Percentiles rank a stretch among this genome's conserved stretches.
Conservation (phyloP, 176 grass and related monocot genomes). For the Rhipidocladum racemiflorum region DNA sequence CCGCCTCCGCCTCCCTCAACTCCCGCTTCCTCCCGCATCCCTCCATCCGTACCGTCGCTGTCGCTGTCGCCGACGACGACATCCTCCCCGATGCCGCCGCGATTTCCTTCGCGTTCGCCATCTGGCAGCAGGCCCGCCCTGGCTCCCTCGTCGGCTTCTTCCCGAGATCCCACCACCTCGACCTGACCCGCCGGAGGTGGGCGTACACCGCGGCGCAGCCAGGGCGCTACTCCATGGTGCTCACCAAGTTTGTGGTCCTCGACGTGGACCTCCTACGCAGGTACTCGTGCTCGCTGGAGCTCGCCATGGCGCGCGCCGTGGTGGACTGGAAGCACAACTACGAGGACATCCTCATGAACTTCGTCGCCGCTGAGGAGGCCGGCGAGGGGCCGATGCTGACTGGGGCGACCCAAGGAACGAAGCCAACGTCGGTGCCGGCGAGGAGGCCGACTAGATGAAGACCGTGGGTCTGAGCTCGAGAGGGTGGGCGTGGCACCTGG, state of each 20-base stretch:
- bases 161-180: constrained; percentile 69
- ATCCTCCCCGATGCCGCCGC: constrained; percentile 45
- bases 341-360: constrained; percentile 99
- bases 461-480: constrained; percentile 55
- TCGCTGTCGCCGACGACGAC: constrained; percentile 67
- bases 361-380: constrained; percentile 58
- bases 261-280: constrained; percentile 32
- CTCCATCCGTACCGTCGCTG: constrained; percentile 51
- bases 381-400: constrained; percentile 61
- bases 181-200: constrained; percentile 56
- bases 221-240: constrained; percentile 80
- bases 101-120: constrained; percentile 63
- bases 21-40: constrained; percentile 69
- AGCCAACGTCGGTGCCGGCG: constrained; percentile 6
- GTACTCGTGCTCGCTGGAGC: constrained; percentile 69
- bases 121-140: constrained; percentile 29
- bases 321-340: constrained; percentile 76
- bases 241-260: constrained; percentile 81
- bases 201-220: constrained; percentile 58
- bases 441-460: neutral
- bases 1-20: constrained; percentile 70
- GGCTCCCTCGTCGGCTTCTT: constrained; percentile 72
- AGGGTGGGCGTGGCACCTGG: constrained; percentile 52
- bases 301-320: constrained; percentile 49
- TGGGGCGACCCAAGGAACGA: constrained; percentile 89